Conservation (phyloP, 2,329 filamentous ascomycete species). For the Apiospora arundinis region DNA sequence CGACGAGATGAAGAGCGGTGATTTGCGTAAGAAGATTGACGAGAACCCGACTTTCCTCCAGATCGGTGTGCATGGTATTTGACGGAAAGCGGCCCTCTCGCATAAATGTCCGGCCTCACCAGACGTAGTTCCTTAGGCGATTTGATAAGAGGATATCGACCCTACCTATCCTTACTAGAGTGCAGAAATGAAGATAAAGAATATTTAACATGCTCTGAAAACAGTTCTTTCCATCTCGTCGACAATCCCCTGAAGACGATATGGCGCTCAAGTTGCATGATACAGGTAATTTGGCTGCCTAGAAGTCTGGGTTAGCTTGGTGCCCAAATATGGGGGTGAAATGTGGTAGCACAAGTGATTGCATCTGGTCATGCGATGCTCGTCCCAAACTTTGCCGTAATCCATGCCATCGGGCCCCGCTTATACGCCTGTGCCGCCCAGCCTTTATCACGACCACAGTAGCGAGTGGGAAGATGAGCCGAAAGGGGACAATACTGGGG, state of each 20-base stretch:
- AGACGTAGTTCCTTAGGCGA: too few species aligned
- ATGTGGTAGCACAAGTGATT: not conserved
- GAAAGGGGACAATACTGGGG: not conserved
- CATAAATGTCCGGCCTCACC: not conserved
- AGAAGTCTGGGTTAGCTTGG: too few species aligned
- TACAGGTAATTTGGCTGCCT: too few species aligned
- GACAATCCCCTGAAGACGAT: too few species aligned
- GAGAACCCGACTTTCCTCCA: conserved; percentile 32
- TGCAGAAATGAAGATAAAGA: too few species aligned
- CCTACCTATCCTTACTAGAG: too few species aligned
- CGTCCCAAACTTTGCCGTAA: not conserved
- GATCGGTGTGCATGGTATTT: conserved; percentile 31
- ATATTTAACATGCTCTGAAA: too few species aligned
- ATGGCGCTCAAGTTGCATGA: too few species aligned
- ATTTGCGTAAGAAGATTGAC: conserved; percentile 33
- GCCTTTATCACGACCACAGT: not conserved
- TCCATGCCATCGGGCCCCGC: not conserved
- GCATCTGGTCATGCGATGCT: not conserved
- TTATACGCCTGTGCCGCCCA: not conserved
- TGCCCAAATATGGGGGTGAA: too few species aligned
- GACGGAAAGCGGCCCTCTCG: not conserved
- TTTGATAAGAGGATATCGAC: not conserved
- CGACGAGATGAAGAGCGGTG: conserved; percentile 49
- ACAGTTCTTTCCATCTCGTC: too few species aligned
- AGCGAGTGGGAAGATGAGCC: not conserved